These are phyloP conservation scores for Fraxinus greggii DNA, from an alignment of 305 asterid species.

Conservation along the genomic window DNA sequence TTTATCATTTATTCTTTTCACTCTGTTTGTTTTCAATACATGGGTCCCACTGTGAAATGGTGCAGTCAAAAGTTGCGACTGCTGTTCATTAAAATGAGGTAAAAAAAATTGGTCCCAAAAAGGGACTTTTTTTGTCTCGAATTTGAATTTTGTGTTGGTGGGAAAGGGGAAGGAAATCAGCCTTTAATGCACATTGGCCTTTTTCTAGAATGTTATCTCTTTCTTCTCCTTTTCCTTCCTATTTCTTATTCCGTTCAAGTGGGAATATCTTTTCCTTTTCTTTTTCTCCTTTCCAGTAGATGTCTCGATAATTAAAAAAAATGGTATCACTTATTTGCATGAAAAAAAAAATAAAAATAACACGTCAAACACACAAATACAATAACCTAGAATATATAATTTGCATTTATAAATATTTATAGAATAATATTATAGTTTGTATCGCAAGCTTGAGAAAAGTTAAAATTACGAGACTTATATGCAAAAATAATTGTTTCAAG, in stretches of 20 bases:
- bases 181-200: neutral
- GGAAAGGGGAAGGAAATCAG: no score
- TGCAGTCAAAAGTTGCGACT: no score
- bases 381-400: no score
- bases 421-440: neutral
- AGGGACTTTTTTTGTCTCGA: no score
- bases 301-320: neutral
- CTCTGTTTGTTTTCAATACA: no score
- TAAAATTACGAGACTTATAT: neutral
- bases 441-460: no score
- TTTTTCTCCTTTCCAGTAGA: neutral
- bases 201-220: neutral
- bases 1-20: no score
- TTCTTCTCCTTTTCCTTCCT: neutral
- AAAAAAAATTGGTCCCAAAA: no score
- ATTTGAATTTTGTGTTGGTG: no score
- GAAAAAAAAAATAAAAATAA: neutral
- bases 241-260: neutral
- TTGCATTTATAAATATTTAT: neutral
- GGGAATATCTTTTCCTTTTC: neutral
- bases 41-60: no score
- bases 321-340: neutral
- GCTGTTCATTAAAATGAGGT: no score
- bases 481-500: neutral
- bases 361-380: neutral